Evolutionary conservation across 257 asterid genomes (phyloP).

Genomic region (Lavandula angustifolia): DNA sequence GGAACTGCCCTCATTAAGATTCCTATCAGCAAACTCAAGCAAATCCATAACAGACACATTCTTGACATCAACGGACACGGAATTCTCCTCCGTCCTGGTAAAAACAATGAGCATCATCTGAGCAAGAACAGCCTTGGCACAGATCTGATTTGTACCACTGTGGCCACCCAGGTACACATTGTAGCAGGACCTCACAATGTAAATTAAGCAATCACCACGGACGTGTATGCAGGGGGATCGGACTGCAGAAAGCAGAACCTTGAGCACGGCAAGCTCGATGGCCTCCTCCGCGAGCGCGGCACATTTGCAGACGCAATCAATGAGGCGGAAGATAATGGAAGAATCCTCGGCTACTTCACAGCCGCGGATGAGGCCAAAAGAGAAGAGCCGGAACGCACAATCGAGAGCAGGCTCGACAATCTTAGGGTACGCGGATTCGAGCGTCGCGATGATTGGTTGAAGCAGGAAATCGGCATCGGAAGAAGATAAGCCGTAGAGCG

Average conservation of each 20-base stretch:
- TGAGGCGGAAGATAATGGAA: conserved; percentile 59
- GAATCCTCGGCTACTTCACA: conserved; percentile 54
- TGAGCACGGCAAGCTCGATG: conserved; percentile 74
- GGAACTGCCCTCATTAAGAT: conserved; percentile 89
- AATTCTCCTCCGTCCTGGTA: conserved; percentile 77
- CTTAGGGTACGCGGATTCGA: conserved; percentile 79
- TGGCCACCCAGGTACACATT: conserved; percentile 89
- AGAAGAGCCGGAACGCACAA: conserved; percentile 72
- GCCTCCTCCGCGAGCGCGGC: conserved; percentile 70
- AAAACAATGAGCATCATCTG: conserved; percentile 93
- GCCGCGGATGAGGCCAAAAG: conserved; percentile 72
- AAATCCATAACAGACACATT: conserved; percentile 71
- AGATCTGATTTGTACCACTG: conserved; percentile 97
- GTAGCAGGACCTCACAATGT: conserved; percentile 91
- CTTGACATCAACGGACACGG: conserved; percentile 55
- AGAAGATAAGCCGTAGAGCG: conserved; percentile 74
- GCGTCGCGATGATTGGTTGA: conserved; percentile 72
- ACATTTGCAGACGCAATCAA: conserved; percentile 81
- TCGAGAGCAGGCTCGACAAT: conserved; percentile 97
- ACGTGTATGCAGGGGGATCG: conserved; percentile 70
- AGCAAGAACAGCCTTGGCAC: conserved; percentile 94
- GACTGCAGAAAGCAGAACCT: conserved; percentile 79
- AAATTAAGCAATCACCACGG: conserved; percentile 78
- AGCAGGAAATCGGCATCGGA: conserved; percentile 70
- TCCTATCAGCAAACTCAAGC: conserved; percentile 90